Base-by-base conservation (phyloP, 2,329 filamentous ascomycete species). In the Dissoconium aciculare region DNA sequence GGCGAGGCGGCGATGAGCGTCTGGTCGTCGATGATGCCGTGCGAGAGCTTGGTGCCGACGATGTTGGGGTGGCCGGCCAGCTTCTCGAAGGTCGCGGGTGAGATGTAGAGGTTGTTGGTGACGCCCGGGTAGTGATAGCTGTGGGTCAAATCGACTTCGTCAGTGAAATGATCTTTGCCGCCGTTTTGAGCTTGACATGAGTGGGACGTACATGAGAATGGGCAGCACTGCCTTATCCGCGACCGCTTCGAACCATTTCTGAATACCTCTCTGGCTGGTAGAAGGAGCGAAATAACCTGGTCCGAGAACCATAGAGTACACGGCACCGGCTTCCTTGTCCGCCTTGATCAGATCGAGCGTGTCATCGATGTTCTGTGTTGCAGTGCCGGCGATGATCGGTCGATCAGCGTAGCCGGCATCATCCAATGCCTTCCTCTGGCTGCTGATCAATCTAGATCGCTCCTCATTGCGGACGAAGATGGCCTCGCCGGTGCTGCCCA, bases 31-130 rank as follows among this genome's bases (percentile, higher is more conserved):
- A 77, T 62, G 47, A 76, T 70, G 30, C 71, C 72, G 49, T 78
- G 74, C 1, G 71, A 77, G 42, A 78, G 66, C 55, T 78, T 78
- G 55, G 69, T 74, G 30, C 74, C 74, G 3, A 77, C 72, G 35
- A 78, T 76, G 46, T 78, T 78, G 16, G 68, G 63, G 48, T 78
- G 73, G 32, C 63, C 56, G 5, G 74, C 62, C 15, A 78, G 67
- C 42, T 57, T 54, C 44, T 59, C 68, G 45, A 70, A 73, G 0
- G 71, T 72, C 5, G 66, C 59, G 2, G 71, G 67, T 1, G 63
- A 56, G 35, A 78, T 61, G 42, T 64, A 62, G 44, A 78, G 58
- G 43, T 71, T 69, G 58, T 78, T 78, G 6, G 71, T 73, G 13
- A 78, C 73, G 30, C 69, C 72, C 1, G 74, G 73, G 53, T 75